Evolutionary conservation across 2,329 filamentous ascomycete species (phyloP), one percentile per base, ranked within the genome.

Genomic region (Pestalotiopsis sp.): DNA sequence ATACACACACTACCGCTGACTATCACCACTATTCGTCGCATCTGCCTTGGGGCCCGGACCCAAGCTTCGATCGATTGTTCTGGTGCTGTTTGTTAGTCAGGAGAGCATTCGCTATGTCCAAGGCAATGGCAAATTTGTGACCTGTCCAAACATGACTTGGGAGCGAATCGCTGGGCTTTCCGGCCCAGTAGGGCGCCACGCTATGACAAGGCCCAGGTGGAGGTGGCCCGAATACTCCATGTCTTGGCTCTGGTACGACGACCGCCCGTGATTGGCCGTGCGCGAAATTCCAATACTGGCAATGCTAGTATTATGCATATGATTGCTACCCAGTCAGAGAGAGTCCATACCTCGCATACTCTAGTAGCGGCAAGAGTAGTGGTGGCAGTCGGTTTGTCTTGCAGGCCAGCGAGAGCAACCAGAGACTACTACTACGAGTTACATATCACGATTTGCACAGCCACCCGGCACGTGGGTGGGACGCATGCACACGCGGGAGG

Each of bases 381-480:
- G 14, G 20, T n/a, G 20, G 6, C 20, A 52, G 45, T 52, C 45
- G 45, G 45, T 4, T 52, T 52, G 59, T 27, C 36, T 62, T 62
- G 59, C 59, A 40, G 45, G 38, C 9, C 23, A 36, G 27, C 38
- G 27, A 61, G 27, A 27, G 2, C 27, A 31, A 31, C 27, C 31
- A 36, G 31, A 36, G 31, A 36, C 31, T 36, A 36, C 31, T 36
- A 36, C 31, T 36, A 9, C 31, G 31, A 27, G 27, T 27, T 27
- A 27, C 27, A 27, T 14, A 27, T 38, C 59, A 62, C 23, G 14
- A 36, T 40, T 59, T 62, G 59, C 59, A 62, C 59, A 31, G 61
- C 61, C 61, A 64, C 25, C 20, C 41, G 38, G 61, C 61, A 64
- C 61, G 61, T 64, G 61, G 36, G 61, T 64, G 61, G 36, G 49